These are phyloP conservation scores for Ilex aquifolium DNA, from an alignment of 257 asterid species.

Conservation along the genomic window DNA sequence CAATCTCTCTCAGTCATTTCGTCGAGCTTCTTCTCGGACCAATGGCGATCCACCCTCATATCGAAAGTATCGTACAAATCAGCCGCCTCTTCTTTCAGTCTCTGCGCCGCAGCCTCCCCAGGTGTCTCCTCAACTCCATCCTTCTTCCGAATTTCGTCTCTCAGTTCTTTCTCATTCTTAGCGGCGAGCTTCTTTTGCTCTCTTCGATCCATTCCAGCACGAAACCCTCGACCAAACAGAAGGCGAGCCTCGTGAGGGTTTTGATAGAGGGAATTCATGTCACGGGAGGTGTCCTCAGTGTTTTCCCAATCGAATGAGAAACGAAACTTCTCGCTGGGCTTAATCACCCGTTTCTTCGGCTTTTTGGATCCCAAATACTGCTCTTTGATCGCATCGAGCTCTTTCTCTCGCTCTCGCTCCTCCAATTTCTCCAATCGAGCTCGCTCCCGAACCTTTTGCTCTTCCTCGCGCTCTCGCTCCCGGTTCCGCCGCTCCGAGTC, in stretches of 20 bases:
- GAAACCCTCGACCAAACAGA: conserved; percentile 26
- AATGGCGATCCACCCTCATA: conserved; percentile 33
- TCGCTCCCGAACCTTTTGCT: conserved; percentile 10
- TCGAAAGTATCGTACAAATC: conserved; percentile 24
- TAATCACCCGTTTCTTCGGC: conserved; percentile 22
- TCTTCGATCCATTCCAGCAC: conserved; percentile 31
- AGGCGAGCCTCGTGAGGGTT: conserved; percentile 27
- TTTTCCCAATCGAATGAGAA: conserved; percentile 32
- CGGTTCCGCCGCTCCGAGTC: conserved; percentile 1
- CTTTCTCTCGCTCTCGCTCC: conserved; percentile 13
- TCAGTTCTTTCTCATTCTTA: conserved; percentile 23
- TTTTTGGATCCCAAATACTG: conserved; percentile 20
- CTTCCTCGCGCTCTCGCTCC: conserved; percentile 11
- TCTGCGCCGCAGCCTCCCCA: conserved; percentile 20
- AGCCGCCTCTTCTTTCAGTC: conserved; percentile 21
- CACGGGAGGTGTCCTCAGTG: conserved; percentile 26
- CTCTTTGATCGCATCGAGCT: conserved; percentile 25
- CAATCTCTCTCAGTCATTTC: conserved; percentile 36
- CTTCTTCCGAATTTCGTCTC: conserved; percentile 23
- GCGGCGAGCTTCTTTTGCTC: conserved; percentile 34
- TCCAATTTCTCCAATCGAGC: too few relatives aligned
- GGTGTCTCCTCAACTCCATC: conserved; percentile 30
- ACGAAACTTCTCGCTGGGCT: conserved; percentile 31
- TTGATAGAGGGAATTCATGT: conserved; percentile 8
- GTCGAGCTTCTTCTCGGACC: conserved; percentile 29